Evolutionary conservation across 192 early-diverging fungal genomes (phyloP).

Genomic region (Fimicolochytrium jonesii): DNA sequence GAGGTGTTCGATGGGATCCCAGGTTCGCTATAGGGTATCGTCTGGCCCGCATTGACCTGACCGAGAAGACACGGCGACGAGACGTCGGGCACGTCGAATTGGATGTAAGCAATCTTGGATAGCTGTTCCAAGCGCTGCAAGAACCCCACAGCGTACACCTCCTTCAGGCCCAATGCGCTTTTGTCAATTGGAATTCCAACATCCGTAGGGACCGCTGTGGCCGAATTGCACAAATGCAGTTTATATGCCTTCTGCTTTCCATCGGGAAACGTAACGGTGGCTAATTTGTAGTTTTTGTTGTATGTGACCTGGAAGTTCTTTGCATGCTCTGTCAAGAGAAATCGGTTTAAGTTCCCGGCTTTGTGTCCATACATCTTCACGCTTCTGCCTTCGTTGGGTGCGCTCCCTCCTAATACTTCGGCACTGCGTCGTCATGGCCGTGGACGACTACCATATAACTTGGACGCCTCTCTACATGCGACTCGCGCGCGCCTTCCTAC

Average conservation of each 20-base stretch:
- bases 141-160: conserved; percentile 4
- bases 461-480: too few relatives aligned
- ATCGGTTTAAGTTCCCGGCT: too few relatives aligned
- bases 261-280: conserved; percentile 3
- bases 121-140: conserved; percentile 11
- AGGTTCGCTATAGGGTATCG: background rate
- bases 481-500: too few relatives aligned
- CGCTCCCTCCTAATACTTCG: too few relatives aligned
- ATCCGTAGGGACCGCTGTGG: background rate
- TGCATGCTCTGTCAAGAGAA: conserved; percentile 9
- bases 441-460: too few relatives aligned
- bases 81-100: background rate
- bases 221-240: conserved; percentile 15
- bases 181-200: conserved; percentile 8
- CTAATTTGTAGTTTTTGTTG: conserved; percentile 13
- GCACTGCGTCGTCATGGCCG: too few relatives aligned
- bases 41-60: background rate
- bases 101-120: background rate
- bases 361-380: too few relatives aligned
- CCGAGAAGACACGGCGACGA: conserved; percentile 4
- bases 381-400: too few relatives aligned
- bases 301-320: conserved; percentile 23
- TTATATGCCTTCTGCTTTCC: background rate
- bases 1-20: background rate
- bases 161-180: background rate